Conservation (phyloP, 2,329 filamentous ascomycete species). For the Aspergillus candidus region DNA sequence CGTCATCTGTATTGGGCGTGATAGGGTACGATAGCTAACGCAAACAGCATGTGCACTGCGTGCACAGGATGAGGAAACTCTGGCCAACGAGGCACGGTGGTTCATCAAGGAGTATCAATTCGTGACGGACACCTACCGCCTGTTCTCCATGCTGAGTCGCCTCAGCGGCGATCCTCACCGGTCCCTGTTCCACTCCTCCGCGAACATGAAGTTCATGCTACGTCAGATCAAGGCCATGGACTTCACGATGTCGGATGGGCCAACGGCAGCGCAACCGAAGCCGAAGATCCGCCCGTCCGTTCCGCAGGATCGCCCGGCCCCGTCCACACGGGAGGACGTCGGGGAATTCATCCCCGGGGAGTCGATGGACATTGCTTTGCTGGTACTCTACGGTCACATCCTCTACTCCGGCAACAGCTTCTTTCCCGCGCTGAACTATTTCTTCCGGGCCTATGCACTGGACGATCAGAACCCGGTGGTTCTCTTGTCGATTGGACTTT, state of each 20-base stretch:
- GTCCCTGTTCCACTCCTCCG: conserved; percentile 66
- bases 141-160: conserved; percentile 73
- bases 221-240: conserved; percentile 90
- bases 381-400: conserved; percentile 87
- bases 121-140: conserved; percentile 72
- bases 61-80: conserved; percentile 69
- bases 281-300: conserved; percentile 35
- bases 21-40: conserved; percentile 2
- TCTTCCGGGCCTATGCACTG: conserved; percentile 67
- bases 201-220: conserved; percentile 83
- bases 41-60: conserved; percentile 69
- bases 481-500: conserved; percentile 72
- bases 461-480: conserved; percentile 72
- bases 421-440: conserved; percentile 79
- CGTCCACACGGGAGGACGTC: conserved; percentile 33
- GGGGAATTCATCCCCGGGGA: conserved; percentile 32
- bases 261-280: conserved; percentile 28
- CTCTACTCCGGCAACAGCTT: conserved; percentile 79
- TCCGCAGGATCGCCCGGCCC: conserved; percentile 39
- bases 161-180: conserved; percentile 61
- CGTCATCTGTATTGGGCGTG: conserved; percentile 17
- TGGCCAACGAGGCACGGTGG: conserved; percentile 68
- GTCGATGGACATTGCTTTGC: conserved; percentile 68
- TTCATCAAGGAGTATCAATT: conserved; percentile 79
- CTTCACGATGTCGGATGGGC: conserved; percentile 53